Conservation (phyloP, 352 stramenopile species). For the Phytophthora hybrid region DNA sequence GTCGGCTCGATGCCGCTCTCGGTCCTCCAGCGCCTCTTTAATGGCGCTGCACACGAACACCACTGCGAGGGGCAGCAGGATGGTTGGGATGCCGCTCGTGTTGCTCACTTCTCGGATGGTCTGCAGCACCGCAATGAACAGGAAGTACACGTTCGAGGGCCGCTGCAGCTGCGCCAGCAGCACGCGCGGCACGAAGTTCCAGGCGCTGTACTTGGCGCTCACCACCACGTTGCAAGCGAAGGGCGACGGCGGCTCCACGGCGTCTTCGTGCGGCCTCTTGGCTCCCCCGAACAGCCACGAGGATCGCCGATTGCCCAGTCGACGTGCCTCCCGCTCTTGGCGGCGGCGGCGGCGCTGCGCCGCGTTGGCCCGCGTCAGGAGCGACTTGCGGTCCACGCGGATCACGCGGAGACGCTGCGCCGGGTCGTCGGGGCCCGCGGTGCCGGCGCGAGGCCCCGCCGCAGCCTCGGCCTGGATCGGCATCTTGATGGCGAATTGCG, state of each 20-base stretch:
- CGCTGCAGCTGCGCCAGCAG: constrained; percentile 77
- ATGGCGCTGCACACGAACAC: constrained; percentile 86
- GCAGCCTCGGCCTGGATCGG: constrained; percentile 30
- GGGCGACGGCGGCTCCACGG: constrained; percentile 33
- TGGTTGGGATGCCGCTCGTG: constrained; percentile 85
- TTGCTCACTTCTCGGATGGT: constrained; percentile 88
- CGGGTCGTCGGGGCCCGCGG: constrained; percentile 4
- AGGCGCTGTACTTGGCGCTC: constrained; percentile 85
- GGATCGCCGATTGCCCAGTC: constrained; percentile 25
- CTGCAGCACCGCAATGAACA: constrained; percentile 88
- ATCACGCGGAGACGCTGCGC: constrained; percentile 48
- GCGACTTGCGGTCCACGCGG: constrained; percentile 49
- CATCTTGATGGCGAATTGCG: constrained; percentile 28
- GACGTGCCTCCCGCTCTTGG: constrained; percentile 32
- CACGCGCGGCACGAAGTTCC: constrained; percentile 80
- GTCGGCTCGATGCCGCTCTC: constrained; percentile 81
- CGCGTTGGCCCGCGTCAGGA: constrained; percentile 31
- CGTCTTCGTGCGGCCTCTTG: constrained; percentile 22
- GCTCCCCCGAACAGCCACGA: constrained; percentile 40
- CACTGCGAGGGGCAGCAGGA: constrained; percentile 74
- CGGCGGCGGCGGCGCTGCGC: constrained; percentile 29
- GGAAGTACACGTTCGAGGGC: constrained; percentile 88
- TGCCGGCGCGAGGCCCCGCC: constrained; percentile 15
- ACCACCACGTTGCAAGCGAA: constrained; percentile 79
- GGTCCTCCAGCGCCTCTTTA: constrained; percentile 86